Base-by-base conservation (phyloP, 2,329 filamentous ascomycete species). In the Fusarium succisae region DNA sequence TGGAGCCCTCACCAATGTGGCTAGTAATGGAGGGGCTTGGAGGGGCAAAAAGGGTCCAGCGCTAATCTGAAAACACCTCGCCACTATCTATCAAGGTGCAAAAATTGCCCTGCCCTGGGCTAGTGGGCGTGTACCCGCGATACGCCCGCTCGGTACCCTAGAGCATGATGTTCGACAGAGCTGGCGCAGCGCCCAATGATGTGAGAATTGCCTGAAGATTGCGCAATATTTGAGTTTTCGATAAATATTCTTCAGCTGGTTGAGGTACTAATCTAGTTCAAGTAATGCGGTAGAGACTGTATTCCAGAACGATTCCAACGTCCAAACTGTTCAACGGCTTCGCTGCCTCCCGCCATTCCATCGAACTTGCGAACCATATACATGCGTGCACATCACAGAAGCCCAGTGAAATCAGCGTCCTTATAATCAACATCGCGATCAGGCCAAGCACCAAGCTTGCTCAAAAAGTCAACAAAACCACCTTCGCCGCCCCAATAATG, bases 391-490 rank as follows among this genome's bases (percentile, higher is more conserved):
- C 5, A 28, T 41, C 14, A 55, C 20, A 55, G 8, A 28, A 55
- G 24, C 8, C 35, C 26, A 5, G 14, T 30, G 28, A 37, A 41
- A n/a, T 28, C 17, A 13, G n/a, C 39, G 12, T 83, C 82, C 64
- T 80, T 79, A 38, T 79, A 83, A 14, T 82, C 80, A 26, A 81
- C 68, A 51, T 82, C 80, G 22, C 82, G 72, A 24, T 60, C 56
- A 2, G 81, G 80, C 68, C 76, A 82, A 2, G 72, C 70, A 3
- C 80, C 76, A 8, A 70, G 6, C 48, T 77, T 74, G 17, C 69
- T 50, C 32, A 77, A 41, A 1, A 61, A 47, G 6, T 74, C 68
- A 18, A 80, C 68, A 13, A 82, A 38, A 14, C 68, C 39, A 4
- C 60, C 77, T 28, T 72, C 53, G 3, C 62, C 74, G 8, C 78